A percentile compares a stretch with the other conserved stretches of the same genome.
Conservation (phyloP, 228 moss, liverwort and hornwort genomes). For the Sphagnum fallax region DNA sequence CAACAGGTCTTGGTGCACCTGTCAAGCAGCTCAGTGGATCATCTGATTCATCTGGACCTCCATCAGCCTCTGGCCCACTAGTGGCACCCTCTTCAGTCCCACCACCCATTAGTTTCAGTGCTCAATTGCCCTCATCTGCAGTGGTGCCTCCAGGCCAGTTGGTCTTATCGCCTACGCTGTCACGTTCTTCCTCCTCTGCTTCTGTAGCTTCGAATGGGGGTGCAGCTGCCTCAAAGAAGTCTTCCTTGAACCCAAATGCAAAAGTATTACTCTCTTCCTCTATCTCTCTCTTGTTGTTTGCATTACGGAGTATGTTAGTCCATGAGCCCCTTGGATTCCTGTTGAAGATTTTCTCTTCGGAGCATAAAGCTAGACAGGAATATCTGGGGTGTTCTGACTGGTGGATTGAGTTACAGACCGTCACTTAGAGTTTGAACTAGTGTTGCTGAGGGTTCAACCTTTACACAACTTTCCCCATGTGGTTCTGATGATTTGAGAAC, state of each 20-base stretch:
- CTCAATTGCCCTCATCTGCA: conserved; percentile 11
- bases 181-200: conserved; percentile 52
- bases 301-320: too few relatives aligned
- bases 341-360: too few relatives aligned
- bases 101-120: background rate
- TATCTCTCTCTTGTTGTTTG: too few relatives aligned
- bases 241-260: conserved; percentile 59
- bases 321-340: too few relatives aligned
- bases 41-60: conserved; percentile 3
- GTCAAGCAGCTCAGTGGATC: background rate
- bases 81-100: conserved; percentile 1
- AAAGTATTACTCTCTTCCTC: conserved; percentile 37
- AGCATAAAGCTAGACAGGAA: too few relatives aligned
- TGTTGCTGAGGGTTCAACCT: too few relatives aligned
- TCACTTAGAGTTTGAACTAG: too few relatives aligned
- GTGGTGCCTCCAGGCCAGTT: conserved; percentile 12
- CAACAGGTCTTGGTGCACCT: conserved; percentile 23
- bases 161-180: conserved; percentile 26
- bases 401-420: too few relatives aligned
- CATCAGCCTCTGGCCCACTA: conserved; percentile 8
- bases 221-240: conserved; percentile 45
- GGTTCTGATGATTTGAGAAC: too few relatives aligned
- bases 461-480: too few relatives aligned
- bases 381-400: too few relatives aligned
- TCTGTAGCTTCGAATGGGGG: conserved; percentile 42